Evolutionary conservation across 2,329 filamentous ascomycete genomes (phyloP).

Genomic region (Clonostachys rhizophaga): DNA sequence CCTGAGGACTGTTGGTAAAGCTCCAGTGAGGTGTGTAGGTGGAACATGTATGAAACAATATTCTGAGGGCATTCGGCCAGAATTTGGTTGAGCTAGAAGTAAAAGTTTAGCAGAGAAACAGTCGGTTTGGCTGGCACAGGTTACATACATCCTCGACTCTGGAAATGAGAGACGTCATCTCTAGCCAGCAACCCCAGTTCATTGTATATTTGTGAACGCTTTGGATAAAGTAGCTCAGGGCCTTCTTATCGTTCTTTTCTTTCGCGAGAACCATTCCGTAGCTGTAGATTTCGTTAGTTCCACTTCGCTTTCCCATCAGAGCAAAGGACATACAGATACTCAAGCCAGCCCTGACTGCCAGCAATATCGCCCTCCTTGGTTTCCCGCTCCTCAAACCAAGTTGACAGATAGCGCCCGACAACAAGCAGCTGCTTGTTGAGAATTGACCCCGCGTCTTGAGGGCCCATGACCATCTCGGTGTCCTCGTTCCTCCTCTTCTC

Average conservation of each 20-base stretch:
- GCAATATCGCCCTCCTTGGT: slow-evolving; percentile 52
- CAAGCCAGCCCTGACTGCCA: slow-evolving; percentile 84
- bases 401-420: slow-evolving; percentile 71
- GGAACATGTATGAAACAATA: slow-evolving; percentile 91
- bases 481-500: slow-evolving; percentile 97
- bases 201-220: slow-evolving; percentile 88
- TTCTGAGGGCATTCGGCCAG: slow-evolving; percentile 75
- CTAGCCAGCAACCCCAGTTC: slow-evolving; percentile 97
- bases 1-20: slow-evolving; percentile 80
- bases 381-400: slow-evolving; percentile 70
- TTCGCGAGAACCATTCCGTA: slow-evolving; percentile 90
- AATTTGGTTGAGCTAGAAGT: slow-evolving; percentile 62
- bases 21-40: slow-evolving; percentile 85
- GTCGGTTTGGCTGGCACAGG: not conserved
- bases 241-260: slow-evolving; percentile 82
- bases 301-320: not conserved
- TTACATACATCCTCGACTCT: slow-evolving; percentile 73
- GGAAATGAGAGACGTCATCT: slow-evolving; percentile 76
- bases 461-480: slow-evolving; percentile 93
- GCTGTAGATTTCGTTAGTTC: slow-evolving; percentile 18
- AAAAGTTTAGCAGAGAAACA: slow-evolving; percentile 11
- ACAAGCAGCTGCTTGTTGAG: slow-evolving; percentile 79
- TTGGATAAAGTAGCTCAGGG: slow-evolving; percentile 79
- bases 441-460: slow-evolving; percentile 80
- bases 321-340: slow-evolving; percentile 57